Conservation (phyloP, 2,329 filamentous ascomycete species). For the Cladorrhinum sp. region DNA sequence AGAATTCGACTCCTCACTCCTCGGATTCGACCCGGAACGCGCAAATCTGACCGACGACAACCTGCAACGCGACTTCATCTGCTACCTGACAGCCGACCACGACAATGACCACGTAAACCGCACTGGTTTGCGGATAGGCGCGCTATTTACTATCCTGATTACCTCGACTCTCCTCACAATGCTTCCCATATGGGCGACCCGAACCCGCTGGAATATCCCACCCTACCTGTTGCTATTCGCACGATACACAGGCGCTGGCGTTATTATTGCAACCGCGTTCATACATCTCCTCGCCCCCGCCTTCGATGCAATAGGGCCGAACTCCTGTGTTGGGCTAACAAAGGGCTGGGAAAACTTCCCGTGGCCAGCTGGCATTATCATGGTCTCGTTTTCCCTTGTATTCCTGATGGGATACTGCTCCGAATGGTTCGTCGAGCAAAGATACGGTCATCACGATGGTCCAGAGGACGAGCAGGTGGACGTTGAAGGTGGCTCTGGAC, state of each 20-base stretch:
- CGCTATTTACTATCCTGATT: constrained; percentile 72
- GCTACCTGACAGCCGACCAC: constrained; percentile 42
- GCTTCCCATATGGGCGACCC: constrained; percentile 20
- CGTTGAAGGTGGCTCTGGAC: neutral
- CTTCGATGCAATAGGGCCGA: constrained; percentile 33
- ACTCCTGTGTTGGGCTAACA: constrained; percentile 44
- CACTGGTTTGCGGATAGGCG: constrained; percentile 65
- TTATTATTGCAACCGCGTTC: constrained; percentile 75
- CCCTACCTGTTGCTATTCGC: constrained; percentile 66
- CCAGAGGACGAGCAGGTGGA: neutral
- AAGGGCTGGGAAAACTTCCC: constrained; percentile 49
- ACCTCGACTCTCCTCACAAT: constrained; percentile 42
- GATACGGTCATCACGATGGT: neutral
- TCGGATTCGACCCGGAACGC: constrained; percentile 11
- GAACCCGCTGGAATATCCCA: constrained; percentile 67
- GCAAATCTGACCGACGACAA: constrained; percentile 40
- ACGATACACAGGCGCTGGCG: constrained; percentile 73
- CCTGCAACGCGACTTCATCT: constrained; percentile 49
- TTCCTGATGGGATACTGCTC: constrained; percentile 51
- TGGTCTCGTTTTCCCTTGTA: constrained; percentile 46
- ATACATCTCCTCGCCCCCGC: constrained; percentile 55
- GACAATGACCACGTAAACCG: constrained; percentile 54
- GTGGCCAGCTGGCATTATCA: constrained; percentile 51
- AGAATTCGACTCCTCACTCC: no score
- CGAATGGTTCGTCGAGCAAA: constrained; percentile 46